Evolutionary conservation across 192 early-diverging fungal genomes (phyloP).

Genomic region (Gonapodya prolifera): DNA sequence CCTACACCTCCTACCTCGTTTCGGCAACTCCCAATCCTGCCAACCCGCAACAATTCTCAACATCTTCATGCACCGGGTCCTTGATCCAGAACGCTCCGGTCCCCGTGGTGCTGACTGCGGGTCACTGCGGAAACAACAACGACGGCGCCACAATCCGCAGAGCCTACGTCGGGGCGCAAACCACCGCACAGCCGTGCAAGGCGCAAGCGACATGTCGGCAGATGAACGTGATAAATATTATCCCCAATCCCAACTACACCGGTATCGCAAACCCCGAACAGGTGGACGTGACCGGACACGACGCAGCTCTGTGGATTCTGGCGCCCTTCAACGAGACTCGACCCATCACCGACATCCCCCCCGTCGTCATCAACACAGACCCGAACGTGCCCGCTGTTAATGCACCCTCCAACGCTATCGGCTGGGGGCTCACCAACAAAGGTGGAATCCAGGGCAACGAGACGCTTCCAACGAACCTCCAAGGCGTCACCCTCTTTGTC

Average conservation of each 20-base stretch:
- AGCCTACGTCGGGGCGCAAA: not conserved
- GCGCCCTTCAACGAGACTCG: not conserved
- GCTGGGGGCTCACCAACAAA: not conserved
- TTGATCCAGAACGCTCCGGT: not conserved
- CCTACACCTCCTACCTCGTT: not conserved
- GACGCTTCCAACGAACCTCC: not conserved
- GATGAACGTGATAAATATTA: not conserved
- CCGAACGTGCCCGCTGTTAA: not conserved
- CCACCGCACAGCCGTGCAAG: not conserved
- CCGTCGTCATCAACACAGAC: not conserved
- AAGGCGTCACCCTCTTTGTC: not conserved
- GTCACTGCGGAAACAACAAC: not conserved
- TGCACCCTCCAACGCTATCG: not conserved
- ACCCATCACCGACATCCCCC: not conserved
- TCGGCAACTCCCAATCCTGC: not conserved
- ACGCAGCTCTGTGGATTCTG: not conserved
- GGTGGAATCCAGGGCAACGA: not conserved
- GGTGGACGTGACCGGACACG: not conserved
- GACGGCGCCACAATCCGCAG: not conserved
- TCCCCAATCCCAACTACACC: not conserved
- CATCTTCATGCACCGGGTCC: not conserved
- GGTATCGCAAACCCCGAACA: not conserved
- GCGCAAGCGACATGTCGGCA: not conserved
- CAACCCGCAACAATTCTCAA: not conserved
- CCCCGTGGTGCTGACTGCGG: not conserved